Evolutionary conservation across 1,284 basidiomycete genomes (phyloP).

Genomic region (Sporisorium exsertum): DNA sequence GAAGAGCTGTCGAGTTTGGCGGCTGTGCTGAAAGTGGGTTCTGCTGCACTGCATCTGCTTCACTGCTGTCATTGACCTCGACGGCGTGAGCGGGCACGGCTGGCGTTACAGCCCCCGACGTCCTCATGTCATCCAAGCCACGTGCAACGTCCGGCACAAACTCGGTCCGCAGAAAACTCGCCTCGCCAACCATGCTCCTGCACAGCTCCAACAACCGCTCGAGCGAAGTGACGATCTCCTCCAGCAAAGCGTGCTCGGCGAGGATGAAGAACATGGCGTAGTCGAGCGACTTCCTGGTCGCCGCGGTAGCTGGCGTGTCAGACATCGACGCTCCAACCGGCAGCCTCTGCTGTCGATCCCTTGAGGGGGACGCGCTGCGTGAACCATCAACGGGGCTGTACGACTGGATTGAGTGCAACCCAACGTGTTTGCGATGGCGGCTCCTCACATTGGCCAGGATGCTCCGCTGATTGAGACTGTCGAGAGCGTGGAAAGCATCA

Average conservation of each 20-base stretch:
- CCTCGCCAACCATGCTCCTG: conserved; percentile 59
- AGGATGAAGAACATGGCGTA: conserved; percentile 60
- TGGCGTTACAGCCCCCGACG: conserved; percentile 17
- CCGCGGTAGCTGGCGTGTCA: conserved; percentile 15
- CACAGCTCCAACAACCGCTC: conserved; percentile 55
- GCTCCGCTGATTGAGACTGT: conserved; percentile 23
- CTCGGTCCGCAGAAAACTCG: conserved; percentile 49
- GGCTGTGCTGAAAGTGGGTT: neutral
- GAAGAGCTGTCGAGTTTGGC: neutral
- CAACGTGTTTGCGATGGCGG: conserved; percentile 24
- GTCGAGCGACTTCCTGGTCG: conserved; percentile 21
- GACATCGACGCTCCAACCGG: conserved; percentile 5
- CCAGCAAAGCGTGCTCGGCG: conserved; percentile 61
- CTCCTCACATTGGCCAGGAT: conserved; percentile 25
- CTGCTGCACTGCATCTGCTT: neutral
- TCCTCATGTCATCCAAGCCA: conserved; percentile 10
- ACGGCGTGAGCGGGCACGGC: neutral
- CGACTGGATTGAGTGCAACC: conserved; percentile 60
- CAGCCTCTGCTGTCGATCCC: neutral
- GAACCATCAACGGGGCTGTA: conserved; percentile 11
- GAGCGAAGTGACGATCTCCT: conserved; percentile 50
- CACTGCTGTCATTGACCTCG: neutral
- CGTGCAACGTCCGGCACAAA: conserved; percentile 24
- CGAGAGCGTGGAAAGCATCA: conserved; percentile 43
- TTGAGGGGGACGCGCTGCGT: conserved; percentile 5